A percentile compares a stretch with the other conserved stretches of the same genome.
These are phyloP conservation scores for Tetrastigma voinierianum DNA, from an alignment of 164 flowering plant genomes.

Conservation along the genomic window DNA sequence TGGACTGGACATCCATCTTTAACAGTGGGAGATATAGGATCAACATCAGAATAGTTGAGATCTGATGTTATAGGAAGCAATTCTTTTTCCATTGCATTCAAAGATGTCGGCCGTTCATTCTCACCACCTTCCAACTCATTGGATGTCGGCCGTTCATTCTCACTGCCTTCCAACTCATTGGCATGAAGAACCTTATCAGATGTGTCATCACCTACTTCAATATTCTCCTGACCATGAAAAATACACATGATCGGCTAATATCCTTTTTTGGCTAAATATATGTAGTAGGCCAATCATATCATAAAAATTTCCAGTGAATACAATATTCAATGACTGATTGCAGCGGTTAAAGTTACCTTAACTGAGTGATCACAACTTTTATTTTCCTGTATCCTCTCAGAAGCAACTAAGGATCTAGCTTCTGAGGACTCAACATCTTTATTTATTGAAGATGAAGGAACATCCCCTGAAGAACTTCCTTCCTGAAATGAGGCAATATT, in stretches of 20 bases:
- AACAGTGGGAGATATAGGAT: constrained; percentile 12
- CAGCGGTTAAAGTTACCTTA: constrained; percentile 22
- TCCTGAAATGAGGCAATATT: constrained; percentile 18
- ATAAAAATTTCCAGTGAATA: neutral
- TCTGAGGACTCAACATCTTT: constrained; percentile 18
- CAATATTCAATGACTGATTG: neutral
- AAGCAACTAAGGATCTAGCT: constrained; percentile 11
- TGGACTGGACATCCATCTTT: constrained; percentile 15
- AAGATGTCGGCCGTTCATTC: constrained; percentile 22
- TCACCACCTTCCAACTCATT: constrained; percentile 11
- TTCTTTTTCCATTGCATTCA: constrained; percentile 13
- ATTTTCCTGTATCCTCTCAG: constrained; percentile 23
- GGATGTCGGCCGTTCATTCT: constrained; percentile 19
- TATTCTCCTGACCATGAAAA: constrained; percentile 14
- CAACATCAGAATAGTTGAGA: constrained; percentile 10
- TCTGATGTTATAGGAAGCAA: constrained; percentile 8
- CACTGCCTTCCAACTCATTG: constrained; percentile 11
- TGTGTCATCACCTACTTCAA: constrained; percentile 9
- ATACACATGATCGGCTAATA: neutral
- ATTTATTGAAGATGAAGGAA: constrained; percentile 23
- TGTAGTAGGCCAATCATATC: neutral
- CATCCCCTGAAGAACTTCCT: constrained; percentile 37
- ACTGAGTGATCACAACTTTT: constrained; percentile 11
- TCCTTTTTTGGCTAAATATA: too few species aligned
- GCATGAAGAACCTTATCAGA: constrained; percentile 17